Evolutionary conservation across 768 basidiomycete species (phyloP), one percentile per base, ranked within the genome.

Genomic region (Lactarius sp.): DNA sequence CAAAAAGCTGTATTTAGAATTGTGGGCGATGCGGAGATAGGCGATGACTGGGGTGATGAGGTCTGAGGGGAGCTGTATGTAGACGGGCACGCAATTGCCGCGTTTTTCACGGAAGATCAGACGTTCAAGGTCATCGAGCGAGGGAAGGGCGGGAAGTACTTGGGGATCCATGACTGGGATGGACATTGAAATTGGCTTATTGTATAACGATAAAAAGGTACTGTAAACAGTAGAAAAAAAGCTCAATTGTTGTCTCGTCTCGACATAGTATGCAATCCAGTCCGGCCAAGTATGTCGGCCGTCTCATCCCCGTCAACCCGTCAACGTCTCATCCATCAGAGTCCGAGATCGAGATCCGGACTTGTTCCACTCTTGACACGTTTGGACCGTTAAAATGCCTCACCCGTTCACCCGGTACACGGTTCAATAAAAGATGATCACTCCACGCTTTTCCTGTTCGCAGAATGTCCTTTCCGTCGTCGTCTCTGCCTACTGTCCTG

Each of bases 41-140:
- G 97, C 95, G 78, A 94, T 90, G 72, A 94, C 94, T 74, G 97
- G 97, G 31, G 97, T 99, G 66, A 98, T 83, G 66, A 98, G 85
- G 73, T 99, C 97, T 52, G 94, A 95, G 27, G 96, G 94, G 4
- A 99, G 81, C 70, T 95, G 87, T 59, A 96, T 84, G 75, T 85
- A 98, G 68, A 99, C 83, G 22, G 96, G 96, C 41, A 98, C 84
- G 71, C 92, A 92, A 72, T 98, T 98, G 72, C 94, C 94, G 61
- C 78, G 81, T 74, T 92, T 90, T 73, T 93, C 88, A 50, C 84
- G 80, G 56, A 90, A 77, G 61, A 95, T 85, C 64, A 94, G 81
- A 67, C 82, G 81, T 74, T 92, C 88, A 56, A 94, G 83, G 31
- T 80, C 79, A n/a, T 84, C 80, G 39, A 94, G 80, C 20, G 92